Percentiles rank a stretch among this genome's conserved stretches.
These are phyloP conservation scores for Talaromyces sp. DNA, from an alignment of 2,329 filamentous ascomycete genomes.

Conservation along the genomic window DNA sequence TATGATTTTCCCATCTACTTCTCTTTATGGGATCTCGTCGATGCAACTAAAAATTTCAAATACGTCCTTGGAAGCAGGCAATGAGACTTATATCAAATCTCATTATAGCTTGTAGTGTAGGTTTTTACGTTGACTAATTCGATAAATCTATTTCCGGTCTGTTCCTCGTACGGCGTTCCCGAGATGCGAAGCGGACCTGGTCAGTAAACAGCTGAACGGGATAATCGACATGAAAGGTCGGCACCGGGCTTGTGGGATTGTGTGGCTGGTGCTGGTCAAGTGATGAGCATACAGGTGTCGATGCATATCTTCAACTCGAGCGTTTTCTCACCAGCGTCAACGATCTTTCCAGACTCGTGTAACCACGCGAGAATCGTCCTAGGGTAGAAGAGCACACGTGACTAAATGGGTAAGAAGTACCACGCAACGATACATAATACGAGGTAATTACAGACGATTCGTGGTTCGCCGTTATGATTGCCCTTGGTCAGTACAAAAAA, in stretches of 20 bases:
- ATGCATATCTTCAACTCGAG: neutral
- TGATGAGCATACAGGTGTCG: neutral
- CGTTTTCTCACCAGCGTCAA: neutral
- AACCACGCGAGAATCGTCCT: neutral
- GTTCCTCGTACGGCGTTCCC: neutral
- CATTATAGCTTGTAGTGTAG: neutral
- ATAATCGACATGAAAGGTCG: neutral
- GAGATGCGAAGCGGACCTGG: neutral
- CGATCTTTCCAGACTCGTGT: neutral
- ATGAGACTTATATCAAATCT: neutral
- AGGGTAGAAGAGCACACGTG: constrained; percentile 3
- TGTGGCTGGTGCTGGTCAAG: neutral
- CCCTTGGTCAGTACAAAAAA: neutral
- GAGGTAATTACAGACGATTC: neutral
- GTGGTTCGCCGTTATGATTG: neutral
- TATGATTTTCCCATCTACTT: neutral
- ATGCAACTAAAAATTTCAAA: neutral
- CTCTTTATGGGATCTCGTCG: neutral
- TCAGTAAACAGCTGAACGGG: neutral
- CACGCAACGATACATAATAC: neutral
- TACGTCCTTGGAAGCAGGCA: neutral
- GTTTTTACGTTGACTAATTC: neutral
- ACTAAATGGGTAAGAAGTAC: neutral
- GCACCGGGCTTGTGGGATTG: neutral
- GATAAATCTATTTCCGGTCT: neutral